Evolutionary conservation across 2,329 filamentous ascomycete genomes (phyloP).

Genomic region (Calonectria naviculata): DNA sequence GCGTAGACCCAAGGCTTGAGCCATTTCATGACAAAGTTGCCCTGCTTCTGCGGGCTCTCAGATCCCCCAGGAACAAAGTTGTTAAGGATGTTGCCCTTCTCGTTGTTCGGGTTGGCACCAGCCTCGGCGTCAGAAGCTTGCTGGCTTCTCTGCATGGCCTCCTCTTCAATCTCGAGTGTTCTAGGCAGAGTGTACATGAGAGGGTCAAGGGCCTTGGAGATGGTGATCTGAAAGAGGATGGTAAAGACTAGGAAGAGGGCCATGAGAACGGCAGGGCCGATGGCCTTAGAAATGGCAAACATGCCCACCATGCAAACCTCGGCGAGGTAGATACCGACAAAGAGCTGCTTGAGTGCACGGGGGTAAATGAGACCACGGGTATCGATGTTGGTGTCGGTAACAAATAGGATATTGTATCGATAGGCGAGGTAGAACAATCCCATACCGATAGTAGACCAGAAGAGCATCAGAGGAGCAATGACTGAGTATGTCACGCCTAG

Average conservation of each 20-base stretch:
- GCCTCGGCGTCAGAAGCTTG: constrained; percentile 41
- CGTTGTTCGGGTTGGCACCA: constrained; percentile 27
- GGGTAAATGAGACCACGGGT: constrained; percentile 91
- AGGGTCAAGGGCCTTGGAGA: constrained; percentile 76
- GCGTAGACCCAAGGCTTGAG: constrained; percentile 82
- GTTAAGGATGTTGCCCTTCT: constrained; percentile 32
- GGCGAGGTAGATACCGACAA: constrained; percentile 83
- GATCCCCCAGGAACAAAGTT: constrained; percentile 35
- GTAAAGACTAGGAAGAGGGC: constrained; percentile 81
- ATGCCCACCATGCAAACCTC: constrained; percentile 85
- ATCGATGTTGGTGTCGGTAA: constrained; percentile 82
- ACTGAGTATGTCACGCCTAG: constrained; percentile 80
- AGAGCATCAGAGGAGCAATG: constrained; percentile 85
- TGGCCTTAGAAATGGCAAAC: constrained; percentile 75
- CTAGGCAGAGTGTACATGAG: constrained; percentile 79
- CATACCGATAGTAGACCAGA: constrained; percentile 82
- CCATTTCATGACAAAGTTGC: constrained; percentile 67
- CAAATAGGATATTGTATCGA: constrained; percentile 88
- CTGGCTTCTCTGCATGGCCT: constrained; percentile 47
- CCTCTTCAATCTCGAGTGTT: constrained; percentile 60
- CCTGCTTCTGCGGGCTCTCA: constrained; percentile 53
- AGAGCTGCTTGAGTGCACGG: constrained; percentile 86
- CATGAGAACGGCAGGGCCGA: constrained; percentile 81
- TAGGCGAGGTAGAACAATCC: constrained; percentile 86
- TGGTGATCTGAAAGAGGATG: constrained; percentile 78